phyloP scores from a whole-genome alignment of 2,329 filamentous ascomycete genomes.

The Exophiala alcalophila region DNA sequence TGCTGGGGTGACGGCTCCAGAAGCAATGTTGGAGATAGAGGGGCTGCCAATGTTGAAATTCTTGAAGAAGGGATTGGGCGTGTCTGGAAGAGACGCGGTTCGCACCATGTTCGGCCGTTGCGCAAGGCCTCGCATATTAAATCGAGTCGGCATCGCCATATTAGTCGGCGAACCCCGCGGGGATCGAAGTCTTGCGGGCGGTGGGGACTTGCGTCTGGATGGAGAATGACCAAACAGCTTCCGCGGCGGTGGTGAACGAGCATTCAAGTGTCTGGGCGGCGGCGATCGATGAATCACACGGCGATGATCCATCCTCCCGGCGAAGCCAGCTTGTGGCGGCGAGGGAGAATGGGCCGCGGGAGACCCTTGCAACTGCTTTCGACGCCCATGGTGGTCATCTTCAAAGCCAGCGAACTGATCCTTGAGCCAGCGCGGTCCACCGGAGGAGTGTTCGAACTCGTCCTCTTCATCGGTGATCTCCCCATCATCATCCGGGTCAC shows the following conservation, averaged over 20 bases:
- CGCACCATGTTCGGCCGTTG: conserved; percentile 65
- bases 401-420: conserved; percentile 68
- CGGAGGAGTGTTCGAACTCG: conserved; percentile 47
- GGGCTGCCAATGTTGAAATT: conserved; percentile 37
- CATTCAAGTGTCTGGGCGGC: conserved; percentile 23
- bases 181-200: conserved; percentile 52
- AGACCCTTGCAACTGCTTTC: conserved; percentile 48
- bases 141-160: conserved; percentile 35
- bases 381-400: conserved; percentile 46
- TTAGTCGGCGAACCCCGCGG: conserved; percentile 45
- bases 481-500: conserved; percentile 82
- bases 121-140: conserved; percentile 51
- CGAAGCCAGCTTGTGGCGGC: conserved; percentile 55
- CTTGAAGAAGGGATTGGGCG: conserved; percentile 64
- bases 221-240: conserved; percentile 67
- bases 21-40: conserved; percentile 32
- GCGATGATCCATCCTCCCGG: conserved; percentile 25
- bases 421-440: conserved; percentile 67
- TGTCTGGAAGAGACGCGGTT: conserved; percentile 83
- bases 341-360: conserved; percentile 60
- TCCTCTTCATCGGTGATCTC: conserved; percentile 66
- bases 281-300: conserved; percentile 20
- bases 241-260: conserved; percentile 42
- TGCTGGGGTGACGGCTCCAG: conserved; percentile 24
- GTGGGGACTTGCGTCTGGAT: conserved; percentile 66